Base-by-base conservation (phyloP, 1,284 basidiomycete genomes). In the Tetrapyrgos nigripes region DNA sequence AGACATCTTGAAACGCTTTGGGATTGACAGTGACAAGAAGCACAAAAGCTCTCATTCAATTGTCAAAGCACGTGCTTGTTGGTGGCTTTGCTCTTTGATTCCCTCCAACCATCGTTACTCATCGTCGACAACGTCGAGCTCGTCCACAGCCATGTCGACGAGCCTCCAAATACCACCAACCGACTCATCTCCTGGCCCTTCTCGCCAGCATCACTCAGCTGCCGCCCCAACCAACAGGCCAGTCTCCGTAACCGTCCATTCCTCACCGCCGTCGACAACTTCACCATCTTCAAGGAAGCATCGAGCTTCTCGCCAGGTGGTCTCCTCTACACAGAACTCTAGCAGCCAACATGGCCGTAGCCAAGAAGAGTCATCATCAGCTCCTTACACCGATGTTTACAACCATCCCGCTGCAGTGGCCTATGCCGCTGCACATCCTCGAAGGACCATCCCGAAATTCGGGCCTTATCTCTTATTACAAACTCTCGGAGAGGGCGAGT, bases 401-500 rank as follows among this genome's bases (percentile, higher is more conserved):
- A 82, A 87, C 1, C 94, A 96, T 72, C 94, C 94, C 1, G 92
- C 93, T 10, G 94, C 93, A 0, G 82, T 91, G 33, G 89, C 92
- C n/a, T 96, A 92, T 73, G 87, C 88, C 21, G 83, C 88, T 1
- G 91, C 91, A 0, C 94, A 96, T 69, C 94, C 94, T 3, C 81
- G 89, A 54, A 84, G 95, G 33, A 87, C 88, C 17, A 95, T 96
- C 60, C 93, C 96, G 64, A 94, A 92, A 72, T 97, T 98, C 68
- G 96, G 96, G 0, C 94, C 95, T 3, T 98, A 98, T 75, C 82
- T 98, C n/a, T 84, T 98, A 44, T 79, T 98, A 11, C 95, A 97
- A 74, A 98, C 96, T 0, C 83, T 98, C 11, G 96, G 97, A 47
- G 97, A 99, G 76, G 97, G 97, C 67, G 97, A 99, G 80, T 99